Evolutionary conservation across 306 rosid genomes (phyloP), one percentile per base, ranked within the genome.

Genomic region (Acacia crassicarpa): DNA sequence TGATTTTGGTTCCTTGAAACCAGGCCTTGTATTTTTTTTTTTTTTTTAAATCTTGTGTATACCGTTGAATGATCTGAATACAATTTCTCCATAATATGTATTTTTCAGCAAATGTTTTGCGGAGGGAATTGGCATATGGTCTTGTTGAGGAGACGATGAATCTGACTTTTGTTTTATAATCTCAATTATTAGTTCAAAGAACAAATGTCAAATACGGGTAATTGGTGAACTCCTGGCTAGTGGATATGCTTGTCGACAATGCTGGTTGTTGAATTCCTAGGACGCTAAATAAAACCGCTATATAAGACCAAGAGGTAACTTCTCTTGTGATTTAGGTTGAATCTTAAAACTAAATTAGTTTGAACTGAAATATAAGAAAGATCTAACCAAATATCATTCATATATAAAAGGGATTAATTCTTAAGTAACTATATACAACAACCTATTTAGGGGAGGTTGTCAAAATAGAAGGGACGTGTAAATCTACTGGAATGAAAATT

Each of bases 1-100:
- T 58, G 54, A 61, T 76, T 86, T 74, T 83, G 66, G 40, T n/a
- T 41, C 62, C 23, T 67, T 78, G 45, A 67, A 67, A 12, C 4
- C 11, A 59, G 38, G 68, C 67, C 35, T 17, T n/a, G 6, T 15
- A 9, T 48, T 48, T 15, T 30, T 23, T 15, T 8, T 16, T 13
- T n/a, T n/a, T n/a, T n/a, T n/a, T n/a, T n/a, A n/a, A n/a, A 9
- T 8, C 25, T 15, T 71, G 25, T 30, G 2, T 10, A 67, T 17
- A 67, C 16, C 45, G 19, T 19, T 14, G 72, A 35, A 67, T 35
- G 46, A 17, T 20, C 8, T 19, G 2, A 33, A 13, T 48, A 16
- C 17, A 19, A 3, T 6, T 66, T 66, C 11, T 66, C 20, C 16
- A 15, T 1, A 33, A 8, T 19, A 10, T 58, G 63, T 58, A 58